Evolutionary conservation across 2,329 filamentous ascomycete genomes (phyloP), one percentile per base, ranked within the genome.

Genomic region (Apiospora phragmitis): DNA sequence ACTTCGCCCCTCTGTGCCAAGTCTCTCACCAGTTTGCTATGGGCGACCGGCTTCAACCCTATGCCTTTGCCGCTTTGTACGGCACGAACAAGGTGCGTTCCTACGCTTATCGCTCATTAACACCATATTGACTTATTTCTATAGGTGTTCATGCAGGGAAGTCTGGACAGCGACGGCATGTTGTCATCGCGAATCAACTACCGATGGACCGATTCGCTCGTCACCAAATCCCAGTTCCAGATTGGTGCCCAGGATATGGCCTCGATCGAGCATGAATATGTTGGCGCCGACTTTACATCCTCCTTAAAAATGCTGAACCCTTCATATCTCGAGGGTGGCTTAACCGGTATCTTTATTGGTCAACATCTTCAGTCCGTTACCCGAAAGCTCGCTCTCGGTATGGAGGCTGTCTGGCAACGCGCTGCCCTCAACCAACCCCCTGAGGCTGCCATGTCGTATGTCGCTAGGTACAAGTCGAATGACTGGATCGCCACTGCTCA

Each of bases 11-110:
- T 71, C 86, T 98, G 76, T 99, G 99, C 88, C 95, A 98, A 85
- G 93, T 98, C 77, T 98, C 95, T 75, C 96, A 99, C 85, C 94
- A 96, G 77, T 96, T 99, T 82, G 92, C 95, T 70, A 94, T 98
- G 90, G 95, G 96, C 77, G 94, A 97, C 84, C 91, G 93, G 76
- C 87, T 97, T 82, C 95, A 95, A 81, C 96, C 96, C 47, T 99
- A 99, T 84, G 94, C 94, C 70, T 97, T 98, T 84, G 94, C 94
- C 76, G 94, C 93, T 74, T 90, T 99, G 79, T 98, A 96, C 81
- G 96, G 96, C 76, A 97, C 93, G 75, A 93, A 92, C 83, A 95
- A 94, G 88, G 95, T 98, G 84, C 77, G 89, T 86, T 70, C 35
- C 38, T 43, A 43, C 49, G 32, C 70, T 72, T 76, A 70, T 72